These are phyloP conservation scores for Pseudogymnoascus sp. DNA, from an alignment of 2,329 filamentous ascomycete genomes.

Conservation along the genomic window DNA sequence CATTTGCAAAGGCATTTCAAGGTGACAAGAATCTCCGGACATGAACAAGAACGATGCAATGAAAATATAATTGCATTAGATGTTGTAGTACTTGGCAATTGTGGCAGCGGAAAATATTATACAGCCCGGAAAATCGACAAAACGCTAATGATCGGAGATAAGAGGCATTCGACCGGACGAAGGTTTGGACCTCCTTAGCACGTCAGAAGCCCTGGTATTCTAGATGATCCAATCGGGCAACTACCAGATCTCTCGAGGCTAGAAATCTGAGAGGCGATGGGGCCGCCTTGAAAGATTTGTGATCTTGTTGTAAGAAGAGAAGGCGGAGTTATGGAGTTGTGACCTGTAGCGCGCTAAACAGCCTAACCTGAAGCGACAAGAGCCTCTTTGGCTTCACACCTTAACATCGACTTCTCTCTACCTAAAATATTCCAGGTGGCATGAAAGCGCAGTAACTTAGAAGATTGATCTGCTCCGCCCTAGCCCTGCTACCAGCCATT, in stretches of 20 bases:
- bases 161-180: slow-evolving; percentile 5
- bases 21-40: slow-evolving; percentile 14
- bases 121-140: slow-evolving; percentile 17
- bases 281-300: slow-evolving; percentile 4
- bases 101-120: slow-evolving; percentile 10
- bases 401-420: slow-evolving; percentile 4
- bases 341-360: background rate
- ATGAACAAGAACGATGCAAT: slow-evolving; percentile 13
- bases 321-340: background rate
- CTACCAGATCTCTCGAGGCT: background rate
- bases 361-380: slow-evolving; percentile 10
- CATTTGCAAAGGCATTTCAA: slow-evolving; percentile 13
- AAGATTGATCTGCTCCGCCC: slow-evolving; percentile 8
- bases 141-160: slow-evolving; percentile 13
- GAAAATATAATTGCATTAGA: slow-evolving; percentile 10
- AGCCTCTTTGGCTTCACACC: background rate
- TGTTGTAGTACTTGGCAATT: slow-evolving; percentile 8
- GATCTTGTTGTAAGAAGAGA: background rate
- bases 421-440: slow-evolving; percentile 2
- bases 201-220: background rate
- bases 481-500: background rate
- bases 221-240: background rate
- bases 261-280: background rate
- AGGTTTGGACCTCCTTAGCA: slow-evolving; percentile 3
- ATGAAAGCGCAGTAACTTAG: slow-evolving; percentile 8